A percentile compares a stretch with the other conserved stretches of the same genome.
These are phyloP conservation scores for Diaporthe amygdali DNA, from an alignment of 2,329 filamentous ascomycete species.

Conservation along the genomic window DNA sequence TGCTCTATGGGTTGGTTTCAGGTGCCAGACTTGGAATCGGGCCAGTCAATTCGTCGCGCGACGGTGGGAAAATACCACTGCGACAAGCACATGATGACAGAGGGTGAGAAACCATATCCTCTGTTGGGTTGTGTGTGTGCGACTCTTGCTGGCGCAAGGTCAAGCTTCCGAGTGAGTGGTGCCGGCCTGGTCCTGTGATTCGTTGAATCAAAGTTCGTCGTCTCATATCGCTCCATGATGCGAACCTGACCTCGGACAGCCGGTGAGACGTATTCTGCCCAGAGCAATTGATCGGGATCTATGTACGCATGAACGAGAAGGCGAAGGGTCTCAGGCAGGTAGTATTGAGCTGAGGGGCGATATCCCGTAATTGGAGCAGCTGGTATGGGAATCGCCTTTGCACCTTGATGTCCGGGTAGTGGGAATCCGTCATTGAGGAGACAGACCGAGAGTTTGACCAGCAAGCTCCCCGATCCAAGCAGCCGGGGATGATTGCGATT, in stretches of 20 bases:
- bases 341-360: not conserved
- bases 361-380: not conserved
- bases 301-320: constrained; percentile 13
- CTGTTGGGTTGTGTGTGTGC: not conserved
- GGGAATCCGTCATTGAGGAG: constrained; percentile 12
- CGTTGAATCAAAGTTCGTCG: constrained; percentile 20
- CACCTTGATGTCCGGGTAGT: constrained; percentile 20
- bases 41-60: constrained; percentile 10
- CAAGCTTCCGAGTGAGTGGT: constrained; percentile 16
- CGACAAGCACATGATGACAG: not conserved
- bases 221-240: constrained; percentile 15
- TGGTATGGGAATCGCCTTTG: not conserved
- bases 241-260: constrained; percentile 3
- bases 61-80: not conserved
- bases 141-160: constrained; percentile 2
- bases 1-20: constrained; percentile 22
- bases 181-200: constrained; percentile 16
- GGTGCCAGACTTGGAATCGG: not conserved
- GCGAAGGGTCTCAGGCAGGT: constrained; percentile 1
- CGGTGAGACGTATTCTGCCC: constrained; percentile 5
- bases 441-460: constrained; percentile 10
- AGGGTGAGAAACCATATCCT: not conserved
- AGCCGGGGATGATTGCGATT: not conserved
- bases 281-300: not conserved
- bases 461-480: constrained; percentile 11